Evolutionary conservation across 2,329 filamentous ascomycete genomes (phyloP), one percentile per base, ranked within the genome.

Genomic region (Verticillium klebahnii): DNA sequence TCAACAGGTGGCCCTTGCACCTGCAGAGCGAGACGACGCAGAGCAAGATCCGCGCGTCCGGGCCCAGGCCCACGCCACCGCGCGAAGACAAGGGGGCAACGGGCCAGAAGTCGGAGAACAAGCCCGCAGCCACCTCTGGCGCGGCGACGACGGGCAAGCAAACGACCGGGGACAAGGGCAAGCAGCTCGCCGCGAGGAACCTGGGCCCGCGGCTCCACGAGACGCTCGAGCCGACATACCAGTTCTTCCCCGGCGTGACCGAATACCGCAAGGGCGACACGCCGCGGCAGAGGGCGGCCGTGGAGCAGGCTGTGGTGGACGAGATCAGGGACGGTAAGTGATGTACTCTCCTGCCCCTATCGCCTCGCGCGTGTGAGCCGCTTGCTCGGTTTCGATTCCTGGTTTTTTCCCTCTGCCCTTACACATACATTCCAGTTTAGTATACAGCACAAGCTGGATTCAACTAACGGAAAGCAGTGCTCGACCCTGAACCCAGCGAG

Each of bases 51-150:
- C 39, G 60, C 23, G 45, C n/a, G 11, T 52, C 45, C 5, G 45
- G 45, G 19, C 45, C 45, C 8, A 52, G 11, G 3, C 8, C 45
- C 45, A 8, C 9, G 45, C n/a, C 45, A 12, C 45, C 45, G 19
- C n/a, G 8, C 3, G 2, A 23, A 1, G n/a, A 23, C 19, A 19
- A 45, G 39, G 60, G 62, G 19, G 23, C 12, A 8, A 39, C n/a
- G 14, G 29, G 32, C 56, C 14, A 29, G 36, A 31, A 58, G 56
- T 19, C 56, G 15, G 45, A 56, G n/a, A 23, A 40, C 23, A 40
- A 19, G 32, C 82, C 85, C 65, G 88, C 80, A 9, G 86, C 85
- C 56, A 85, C 78, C 29, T 29, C 29, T 6, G 29, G 29, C 29
- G 29, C 29, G 29, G 29, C 29, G 29, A 29, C 5, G 29, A 29